These are phyloP conservation scores for Talaromyces funiculosus DNA, from an alignment of 2,329 filamentous ascomycete genomes.

Conservation along the genomic window DNA sequence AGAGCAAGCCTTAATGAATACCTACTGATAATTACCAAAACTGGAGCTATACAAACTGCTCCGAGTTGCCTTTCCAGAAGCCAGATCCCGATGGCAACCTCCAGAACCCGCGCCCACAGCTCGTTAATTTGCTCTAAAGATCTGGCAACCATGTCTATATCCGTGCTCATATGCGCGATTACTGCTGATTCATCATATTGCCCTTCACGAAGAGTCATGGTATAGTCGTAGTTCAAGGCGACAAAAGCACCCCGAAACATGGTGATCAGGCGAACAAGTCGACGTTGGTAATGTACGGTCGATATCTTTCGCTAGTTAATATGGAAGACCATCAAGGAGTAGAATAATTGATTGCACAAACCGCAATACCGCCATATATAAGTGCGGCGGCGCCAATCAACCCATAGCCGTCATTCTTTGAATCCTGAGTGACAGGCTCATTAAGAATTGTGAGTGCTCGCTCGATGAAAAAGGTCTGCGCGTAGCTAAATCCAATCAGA, in stretches of 20 bases:
- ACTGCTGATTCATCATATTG: slow-evolving; percentile 33
- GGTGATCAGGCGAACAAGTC: slow-evolving; percentile 38
- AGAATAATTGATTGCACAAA: too few species aligned
- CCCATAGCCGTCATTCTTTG: slow-evolving; percentile 36
- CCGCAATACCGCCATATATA: slow-evolving; percentile 32
- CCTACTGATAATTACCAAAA: slow-evolving; percentile 19
- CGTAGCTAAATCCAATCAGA: slow-evolving; percentile 31
- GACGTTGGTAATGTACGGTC: slow-evolving; percentile 38
- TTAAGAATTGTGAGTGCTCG: slow-evolving; percentile 29
- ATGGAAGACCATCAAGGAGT: neutral
- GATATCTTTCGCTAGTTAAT: slow-evolving; percentile 23
- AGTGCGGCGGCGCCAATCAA: slow-evolving; percentile 40
- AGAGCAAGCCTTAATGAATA: too few species aligned
- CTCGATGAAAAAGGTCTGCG: slow-evolving; percentile 34
- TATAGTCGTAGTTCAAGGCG: slow-evolving; percentile 46
- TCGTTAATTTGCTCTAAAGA: slow-evolving; percentile 40
- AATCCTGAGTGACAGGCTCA: slow-evolving; percentile 21
- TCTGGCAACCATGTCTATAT: slow-evolving; percentile 39
- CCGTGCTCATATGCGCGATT: slow-evolving; percentile 42
- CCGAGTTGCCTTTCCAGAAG: slow-evolving; percentile 39
- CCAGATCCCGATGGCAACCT: slow-evolving; percentile 43
- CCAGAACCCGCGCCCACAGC: slow-evolving; percentile 40
- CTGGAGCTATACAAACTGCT: slow-evolving; percentile 39
- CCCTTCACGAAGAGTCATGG: slow-evolving; percentile 25
- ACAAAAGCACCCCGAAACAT: slow-evolving; percentile 41